Percentiles rank a stretch among this genome's conserved stretches.
These are phyloP conservation scores for Bipolaris cookei DNA, from an alignment of 2,329 filamentous ascomycete genomes.

Conservation along the genomic window DNA sequence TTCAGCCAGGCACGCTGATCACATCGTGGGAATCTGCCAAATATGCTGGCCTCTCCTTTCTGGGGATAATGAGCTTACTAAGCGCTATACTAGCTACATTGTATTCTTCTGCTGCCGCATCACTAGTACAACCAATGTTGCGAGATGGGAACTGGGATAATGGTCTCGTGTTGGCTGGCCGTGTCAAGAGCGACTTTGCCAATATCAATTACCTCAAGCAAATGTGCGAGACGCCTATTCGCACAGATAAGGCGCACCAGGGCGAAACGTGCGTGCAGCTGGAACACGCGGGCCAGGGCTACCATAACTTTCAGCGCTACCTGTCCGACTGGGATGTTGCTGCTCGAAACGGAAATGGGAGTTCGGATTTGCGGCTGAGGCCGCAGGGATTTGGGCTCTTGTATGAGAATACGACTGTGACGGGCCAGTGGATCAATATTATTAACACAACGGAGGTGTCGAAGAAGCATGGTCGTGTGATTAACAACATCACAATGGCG, in stretches of 20 bases:
- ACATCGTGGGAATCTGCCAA: constrained; percentile 71
- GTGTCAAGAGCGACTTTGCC: constrained; percentile 67
- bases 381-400: constrained; percentile 68
- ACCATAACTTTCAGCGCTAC: constrained; percentile 70
- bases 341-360: constrained; percentile 53
- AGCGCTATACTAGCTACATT: constrained; percentile 71
- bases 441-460: constrained; percentile 62
- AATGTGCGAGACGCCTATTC: constrained; percentile 68
- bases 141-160: constrained; percentile 62
- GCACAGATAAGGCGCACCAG: constrained; percentile 49
- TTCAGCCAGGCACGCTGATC: constrained; percentile 70
- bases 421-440: constrained; percentile 71
- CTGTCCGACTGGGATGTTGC: constrained; percentile 62
- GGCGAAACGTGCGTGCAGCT: constrained; percentile 70
- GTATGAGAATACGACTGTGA: constrained; percentile 75
- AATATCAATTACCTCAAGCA: constrained; percentile 64
- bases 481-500: constrained; percentile 79
- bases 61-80: constrained; percentile 69
- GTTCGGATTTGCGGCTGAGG: constrained; percentile 55
- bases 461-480: constrained; percentile 59
- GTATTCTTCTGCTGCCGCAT: constrained; percentile 78
- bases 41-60: constrained; percentile 66
- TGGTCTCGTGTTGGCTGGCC: constrained; percentile 58
- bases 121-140: constrained; percentile 72
- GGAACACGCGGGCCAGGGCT: constrained; percentile 71